Conservation (phyloP, 2,329 filamentous ascomycete species). For the Sporothrix euskadiensis region DNA sequence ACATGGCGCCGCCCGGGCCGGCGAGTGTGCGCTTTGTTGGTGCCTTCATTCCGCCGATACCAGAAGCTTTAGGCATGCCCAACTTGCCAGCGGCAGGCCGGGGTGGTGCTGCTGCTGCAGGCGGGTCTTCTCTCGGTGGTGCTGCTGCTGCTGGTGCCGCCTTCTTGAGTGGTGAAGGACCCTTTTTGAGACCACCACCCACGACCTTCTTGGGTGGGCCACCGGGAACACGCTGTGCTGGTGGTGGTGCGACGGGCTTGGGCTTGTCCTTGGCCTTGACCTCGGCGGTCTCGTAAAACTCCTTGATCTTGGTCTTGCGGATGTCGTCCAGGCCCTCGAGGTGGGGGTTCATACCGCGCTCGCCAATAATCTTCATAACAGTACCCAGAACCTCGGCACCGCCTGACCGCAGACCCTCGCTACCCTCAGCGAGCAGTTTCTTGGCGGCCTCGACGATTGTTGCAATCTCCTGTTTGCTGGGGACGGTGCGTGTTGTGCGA, state of each 20-base stretch:
- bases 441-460: conserved; percentile 85
- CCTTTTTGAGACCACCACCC: conserved; percentile 53
- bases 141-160: conserved; percentile 44
- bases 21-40: conserved; percentile 58
- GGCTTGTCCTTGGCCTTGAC: conserved; percentile 91
- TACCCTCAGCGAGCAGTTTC: conserved; percentile 87
- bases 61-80: conserved; percentile 55
- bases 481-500: conserved; percentile 78
- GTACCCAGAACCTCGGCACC: conserved; percentile 92
- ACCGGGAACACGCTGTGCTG: conserved; percentile 46
- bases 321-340: conserved; percentile 94
- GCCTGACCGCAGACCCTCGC: conserved; percentile 79
- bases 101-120: conserved; percentile 59
- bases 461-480: conserved; percentile 78
- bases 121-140: conserved; percentile 45
- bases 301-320: conserved; percentile 91
- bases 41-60: conserved; percentile 59
- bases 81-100: conserved; percentile 54
- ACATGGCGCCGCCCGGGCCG: conserved; percentile 48
- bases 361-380: conserved; percentile 97
- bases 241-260: conserved; percentile 69
- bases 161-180: conserved; percentile 49
- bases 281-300: conserved; percentile 79
- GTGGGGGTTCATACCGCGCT: conserved; percentile 90
- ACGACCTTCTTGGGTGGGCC: conserved; percentile 48